Evolutionary conservation across 257 asterid genomes (phyloP).

Genomic region (Solanum gracilifrons): DNA sequence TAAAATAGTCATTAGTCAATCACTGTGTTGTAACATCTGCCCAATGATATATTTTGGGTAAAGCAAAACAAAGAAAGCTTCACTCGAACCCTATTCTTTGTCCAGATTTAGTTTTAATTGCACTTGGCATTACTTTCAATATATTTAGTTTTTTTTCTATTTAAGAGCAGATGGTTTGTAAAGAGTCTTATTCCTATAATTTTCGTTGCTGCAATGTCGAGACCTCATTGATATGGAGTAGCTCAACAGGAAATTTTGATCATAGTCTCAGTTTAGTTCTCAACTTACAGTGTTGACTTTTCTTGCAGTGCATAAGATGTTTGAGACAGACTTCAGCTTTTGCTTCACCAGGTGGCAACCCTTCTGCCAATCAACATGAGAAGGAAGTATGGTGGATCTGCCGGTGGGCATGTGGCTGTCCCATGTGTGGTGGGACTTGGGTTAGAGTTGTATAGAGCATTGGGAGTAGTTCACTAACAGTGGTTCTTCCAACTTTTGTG

Average conservation of each 20-base stretch:
- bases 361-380: slow-evolving; percentile 45
- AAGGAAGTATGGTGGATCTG: slow-evolving; percentile 92
- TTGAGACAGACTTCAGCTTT: slow-evolving; percentile 90
- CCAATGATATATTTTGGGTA: neutral
- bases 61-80: neutral
- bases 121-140: neutral
- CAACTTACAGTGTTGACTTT: neutral
- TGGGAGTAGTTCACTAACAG: neutral
- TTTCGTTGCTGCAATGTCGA: neutral
- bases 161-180: neutral
- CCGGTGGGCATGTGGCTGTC: slow-evolving; percentile 93
- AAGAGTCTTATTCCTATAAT: neutral
- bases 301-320: slow-evolving; percentile 91
- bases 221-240: neutral
- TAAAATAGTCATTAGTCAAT: neutral
- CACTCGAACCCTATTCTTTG: neutral
- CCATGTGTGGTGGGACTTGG: slow-evolving; percentile 99
- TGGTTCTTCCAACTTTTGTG: neutral
- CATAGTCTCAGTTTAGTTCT: neutral
- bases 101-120: neutral
- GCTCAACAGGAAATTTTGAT: neutral
- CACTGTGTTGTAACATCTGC: neutral
- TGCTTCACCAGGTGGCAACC: slow-evolving; percentile 47
- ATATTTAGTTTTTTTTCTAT: neutral
- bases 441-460: slow-evolving; percentile 64